Conservation (phyloP, 495 filamentous ascomycete genomes). For the Penicillium flavigenum region DNA sequence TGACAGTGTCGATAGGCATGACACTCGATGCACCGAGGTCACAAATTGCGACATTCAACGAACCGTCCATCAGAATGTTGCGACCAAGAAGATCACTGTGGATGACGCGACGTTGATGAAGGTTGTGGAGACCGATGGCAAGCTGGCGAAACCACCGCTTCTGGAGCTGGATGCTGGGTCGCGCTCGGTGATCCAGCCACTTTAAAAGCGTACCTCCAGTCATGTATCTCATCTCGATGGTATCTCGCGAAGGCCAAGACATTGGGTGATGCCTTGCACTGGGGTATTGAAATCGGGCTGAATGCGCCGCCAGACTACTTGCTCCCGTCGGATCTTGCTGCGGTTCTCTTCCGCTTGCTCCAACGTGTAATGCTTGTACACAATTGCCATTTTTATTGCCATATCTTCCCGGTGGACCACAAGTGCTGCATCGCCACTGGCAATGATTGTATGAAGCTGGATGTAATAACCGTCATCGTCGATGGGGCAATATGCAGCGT, state of each 20-base stretch:
- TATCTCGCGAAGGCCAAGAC: not conserved
- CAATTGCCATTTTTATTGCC: constrained; percentile 4
- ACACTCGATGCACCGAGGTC: constrained; percentile 1
- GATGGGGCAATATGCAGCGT: not conserved
- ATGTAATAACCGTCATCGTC: constrained; percentile 1
- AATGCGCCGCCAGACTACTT: not conserved
- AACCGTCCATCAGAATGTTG: constrained; percentile 1
- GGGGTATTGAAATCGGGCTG: not conserved
- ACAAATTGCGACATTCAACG: not conserved
- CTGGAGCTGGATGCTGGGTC: not conserved
- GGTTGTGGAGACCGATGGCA: not conserved
- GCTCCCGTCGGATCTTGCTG: not conserved
- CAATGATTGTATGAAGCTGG: not conserved
- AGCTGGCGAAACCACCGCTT: constrained; percentile 4
- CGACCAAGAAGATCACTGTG: constrained; percentile 1
- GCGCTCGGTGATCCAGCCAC: not conserved
- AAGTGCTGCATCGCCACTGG: not conserved
- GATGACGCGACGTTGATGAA: not conserved
- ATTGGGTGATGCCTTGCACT: not conserved
- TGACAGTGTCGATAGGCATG: not conserved
- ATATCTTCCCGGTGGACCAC: not conserved
- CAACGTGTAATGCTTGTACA: not conserved
- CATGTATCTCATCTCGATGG: constrained; percentile 7
- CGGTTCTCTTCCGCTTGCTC: not conserved
- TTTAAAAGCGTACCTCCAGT: not conserved